Evolutionary conservation across 176 grass and related monocot species (phyloP).

Genomic region (Aegilops speltoides): DNA sequence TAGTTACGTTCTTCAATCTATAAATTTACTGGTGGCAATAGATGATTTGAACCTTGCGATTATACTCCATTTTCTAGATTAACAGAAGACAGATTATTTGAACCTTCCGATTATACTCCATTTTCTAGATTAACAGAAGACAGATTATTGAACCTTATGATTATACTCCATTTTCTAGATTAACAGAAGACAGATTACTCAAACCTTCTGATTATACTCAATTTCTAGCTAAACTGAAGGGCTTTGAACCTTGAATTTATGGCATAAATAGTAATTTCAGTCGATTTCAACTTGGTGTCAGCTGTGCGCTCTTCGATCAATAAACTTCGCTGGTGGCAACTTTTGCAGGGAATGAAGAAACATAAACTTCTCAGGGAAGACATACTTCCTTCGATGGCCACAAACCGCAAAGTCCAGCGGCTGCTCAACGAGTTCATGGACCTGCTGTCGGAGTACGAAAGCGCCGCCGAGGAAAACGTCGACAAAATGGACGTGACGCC

Average conservation of each 20-base stretch:
- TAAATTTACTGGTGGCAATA: background rate
- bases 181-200: background rate
- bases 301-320: background rate
- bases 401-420: conserved; percentile 89
- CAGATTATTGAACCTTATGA: background rate
- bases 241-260: background rate
- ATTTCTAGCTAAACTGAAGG: background rate
- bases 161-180: background rate
- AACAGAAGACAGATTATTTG: background rate
- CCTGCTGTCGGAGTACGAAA: conserved; percentile 73
- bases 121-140: background rate
- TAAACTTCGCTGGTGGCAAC: background rate
- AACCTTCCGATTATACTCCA: background rate
- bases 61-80: background rate
- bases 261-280: background rate
- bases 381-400: conserved; percentile 86
- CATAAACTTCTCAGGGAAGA: conserved; percentile 83
- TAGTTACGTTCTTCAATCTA: background rate
- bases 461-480: conserved; percentile 31
- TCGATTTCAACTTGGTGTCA: background rate
- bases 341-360: conserved; percentile 87
- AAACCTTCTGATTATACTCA: background rate
- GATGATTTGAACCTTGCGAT: background rate
- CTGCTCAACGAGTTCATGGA: conserved; percentile 94
- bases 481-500: conserved; percentile 36